phyloP scores from a whole-genome alignment of 192 early-diverging fungal species.

The Rhizoclosmatium globosum region DNA sequence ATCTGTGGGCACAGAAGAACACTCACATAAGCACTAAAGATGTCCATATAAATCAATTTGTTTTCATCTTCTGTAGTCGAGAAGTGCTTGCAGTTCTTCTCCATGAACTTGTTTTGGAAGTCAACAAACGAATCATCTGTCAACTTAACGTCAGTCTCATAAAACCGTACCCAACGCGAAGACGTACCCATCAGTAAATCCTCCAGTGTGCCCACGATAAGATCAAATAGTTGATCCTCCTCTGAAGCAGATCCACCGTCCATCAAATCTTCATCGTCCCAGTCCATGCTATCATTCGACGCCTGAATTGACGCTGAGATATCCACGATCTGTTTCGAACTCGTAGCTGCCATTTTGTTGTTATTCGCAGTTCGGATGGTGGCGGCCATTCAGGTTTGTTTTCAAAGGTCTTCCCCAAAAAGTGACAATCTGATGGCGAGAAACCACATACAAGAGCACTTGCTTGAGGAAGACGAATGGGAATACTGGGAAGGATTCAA shows the following conservation, averaged over 20 bases:
- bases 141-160: background rate
- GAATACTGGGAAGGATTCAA: too few relatives aligned
- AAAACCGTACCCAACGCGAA: background rate
- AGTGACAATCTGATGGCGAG: background rate
- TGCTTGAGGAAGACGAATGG: too few relatives aligned
- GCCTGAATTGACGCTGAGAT: slow-evolving; percentile 7
- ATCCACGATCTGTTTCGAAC: slow-evolving; percentile 6
- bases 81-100: slow-evolving; percentile 48
- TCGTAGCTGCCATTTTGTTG: background rate
- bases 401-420: background rate
- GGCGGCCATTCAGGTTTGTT: slow-evolving; percentile 15
- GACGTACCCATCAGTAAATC: slow-evolving; percentile 59
- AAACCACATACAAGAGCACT: too few relatives aligned
- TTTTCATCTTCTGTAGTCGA: slow-evolving; percentile 58
- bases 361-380: background rate
- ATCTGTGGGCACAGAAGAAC: background rate
- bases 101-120: slow-evolving; percentile 54
- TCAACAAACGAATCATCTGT: slow-evolving; percentile 48
- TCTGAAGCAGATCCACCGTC: slow-evolving; percentile 3
- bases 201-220: slow-evolving; percentile 58
- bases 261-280: slow-evolving; percentile 4
- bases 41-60: slow-evolving; percentile 65
- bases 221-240: slow-evolving; percentile 54
- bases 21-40: slow-evolving; percentile 60
- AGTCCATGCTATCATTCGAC: background rate